Percentiles rank a stretch among this genome's conserved stretches.
phyloP scores from a whole-genome alignment of 345 rosid genomes.

The Brassica napus region DNA sequence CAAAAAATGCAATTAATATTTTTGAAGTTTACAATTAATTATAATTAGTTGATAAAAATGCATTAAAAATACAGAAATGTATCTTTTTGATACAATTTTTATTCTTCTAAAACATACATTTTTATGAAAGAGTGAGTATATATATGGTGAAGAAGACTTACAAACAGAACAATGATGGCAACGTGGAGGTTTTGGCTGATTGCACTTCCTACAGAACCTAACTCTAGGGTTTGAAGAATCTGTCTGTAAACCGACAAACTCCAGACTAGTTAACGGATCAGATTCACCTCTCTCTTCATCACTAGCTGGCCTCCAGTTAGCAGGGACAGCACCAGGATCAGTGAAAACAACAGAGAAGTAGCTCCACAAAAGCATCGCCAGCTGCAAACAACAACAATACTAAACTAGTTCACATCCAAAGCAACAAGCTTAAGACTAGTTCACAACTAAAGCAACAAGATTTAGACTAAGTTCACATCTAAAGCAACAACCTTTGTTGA shows the following conservation, averaged over 20 bases:
- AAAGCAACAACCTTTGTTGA: slow-evolving; percentile 4
- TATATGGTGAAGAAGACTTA: slow-evolving; percentile 43
- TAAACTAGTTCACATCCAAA: neutral
- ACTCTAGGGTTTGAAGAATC: slow-evolving; percentile 62
- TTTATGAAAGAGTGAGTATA: neutral
- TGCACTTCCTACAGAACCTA: slow-evolving; percentile 88
- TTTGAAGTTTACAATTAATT: too few species aligned
- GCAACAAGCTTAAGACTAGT: neutral
- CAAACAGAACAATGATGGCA: slow-evolving; percentile 99
- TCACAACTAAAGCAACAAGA: neutral
- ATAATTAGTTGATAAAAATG: too few species aligned
- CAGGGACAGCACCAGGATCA: slow-evolving; percentile 93
- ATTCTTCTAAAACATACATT: too few species aligned
- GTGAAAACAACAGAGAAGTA: slow-evolving; percentile 95
- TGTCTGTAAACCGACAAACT: slow-evolving; percentile 51
- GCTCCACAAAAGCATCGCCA: slow-evolving; percentile 91
- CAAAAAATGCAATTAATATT: too few species aligned
- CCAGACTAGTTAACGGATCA: slow-evolving; percentile 67
- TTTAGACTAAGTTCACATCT: neutral
- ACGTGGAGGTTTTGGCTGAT: slow-evolving; percentile 90
- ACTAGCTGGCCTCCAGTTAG: slow-evolving; percentile 79
- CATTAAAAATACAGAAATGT: too few species aligned
- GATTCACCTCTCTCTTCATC: slow-evolving; percentile 96
- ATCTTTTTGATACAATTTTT: too few species aligned
- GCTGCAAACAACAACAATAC: slow-evolving; percentile 44